phyloP scores from a whole-genome alignment of 495 filamentous ascomycete genomes.

The Aspergillus taichungensis region DNA sequence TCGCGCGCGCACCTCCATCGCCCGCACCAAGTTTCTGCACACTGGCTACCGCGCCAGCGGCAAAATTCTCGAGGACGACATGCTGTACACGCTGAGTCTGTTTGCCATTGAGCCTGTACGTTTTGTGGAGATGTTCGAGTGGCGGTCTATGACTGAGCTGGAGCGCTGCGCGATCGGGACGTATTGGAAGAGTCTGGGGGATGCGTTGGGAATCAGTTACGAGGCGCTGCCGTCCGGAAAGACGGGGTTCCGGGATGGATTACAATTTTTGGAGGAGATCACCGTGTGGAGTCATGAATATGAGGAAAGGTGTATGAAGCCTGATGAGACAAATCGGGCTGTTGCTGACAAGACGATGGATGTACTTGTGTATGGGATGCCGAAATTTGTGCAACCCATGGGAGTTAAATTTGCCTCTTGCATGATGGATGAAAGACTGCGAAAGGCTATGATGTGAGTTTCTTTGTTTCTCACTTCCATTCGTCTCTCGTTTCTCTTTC shows the following conservation, averaged over 20 bases:
- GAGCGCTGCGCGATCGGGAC: constrained; percentile 53
- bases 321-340: constrained; percentile 39
- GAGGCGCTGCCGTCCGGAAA: constrained; percentile 22
- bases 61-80: constrained; percentile 52
- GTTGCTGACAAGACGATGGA: constrained; percentile 49
- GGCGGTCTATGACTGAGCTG: constrained; percentile 52
- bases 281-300: constrained; percentile 46
- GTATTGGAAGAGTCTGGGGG: constrained; percentile 56
- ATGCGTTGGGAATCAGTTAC: constrained; percentile 51
- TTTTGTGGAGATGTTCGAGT: constrained; percentile 49
- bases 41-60: constrained; percentile 45
- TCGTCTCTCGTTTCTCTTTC: background rate
- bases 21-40: constrained; percentile 61
- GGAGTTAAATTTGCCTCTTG: constrained; percentile 40
- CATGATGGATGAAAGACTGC: constrained; percentile 51
- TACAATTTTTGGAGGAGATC: constrained; percentile 54
- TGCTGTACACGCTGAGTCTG: constrained; percentile 56
- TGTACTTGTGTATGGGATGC: constrained; percentile 48
- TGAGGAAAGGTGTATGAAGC: constrained; percentile 49
- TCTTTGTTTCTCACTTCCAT: background rate
- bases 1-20: constrained; percentile 44
- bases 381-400: constrained; percentile 36
- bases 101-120: constrained; percentile 51
- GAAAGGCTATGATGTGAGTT: constrained; percentile 52
- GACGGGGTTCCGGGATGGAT: constrained; percentile 45